Evolutionary conservation across 2,329 filamentous ascomycete genomes (phyloP), one percentile per base, ranked within the genome.

Genomic region (Fusarium sp.): DNA sequence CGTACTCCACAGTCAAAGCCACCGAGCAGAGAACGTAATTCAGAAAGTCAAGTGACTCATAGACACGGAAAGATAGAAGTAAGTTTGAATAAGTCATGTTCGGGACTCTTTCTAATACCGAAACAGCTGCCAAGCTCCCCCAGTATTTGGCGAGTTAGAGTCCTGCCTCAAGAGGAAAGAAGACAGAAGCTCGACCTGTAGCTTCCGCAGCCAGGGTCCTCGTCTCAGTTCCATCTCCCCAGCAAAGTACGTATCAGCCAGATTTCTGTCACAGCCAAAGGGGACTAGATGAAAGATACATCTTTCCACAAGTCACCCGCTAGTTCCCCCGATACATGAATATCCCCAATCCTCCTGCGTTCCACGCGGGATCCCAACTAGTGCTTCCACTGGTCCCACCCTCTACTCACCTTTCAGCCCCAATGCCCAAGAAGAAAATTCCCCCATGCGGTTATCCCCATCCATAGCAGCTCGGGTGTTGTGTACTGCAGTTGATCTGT

Each of bases 321-420:
- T 56, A 60, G 48, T 60, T 21, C 52, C 72, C 74, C 60, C 74
- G 74, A 76, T 76, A 76, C 70, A 73, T 59, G 66, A 75, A 76
- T 76, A 75, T 54, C 56, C 51, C 59, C 67, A 67, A 66, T 61
- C 63, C 51, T 61, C 63, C 65, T 62, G 35, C 66, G 61, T 66
- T 66, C 66, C 71, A 76, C 74, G 74, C 72, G 74, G 70, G 63
- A 76, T 72, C 69, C 73, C 66, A 69, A 63, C 61, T 62, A 69
- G 57, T 41, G 19, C 31, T 39, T 33, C 68, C 52, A 64, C 44
- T 19, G 19, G 51, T 29, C 54, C 72, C 70, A 71, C 72, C 62
- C 38, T 63, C 51, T 70, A 68, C 68, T 68, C 57, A 73, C 63
- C 57, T 67, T 72, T 72, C 72, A 76, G 72, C 72, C 74, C 72